Base-by-base conservation (phyloP, 2,329 filamentous ascomycete genomes). In the Fusarium nanum region DNA sequence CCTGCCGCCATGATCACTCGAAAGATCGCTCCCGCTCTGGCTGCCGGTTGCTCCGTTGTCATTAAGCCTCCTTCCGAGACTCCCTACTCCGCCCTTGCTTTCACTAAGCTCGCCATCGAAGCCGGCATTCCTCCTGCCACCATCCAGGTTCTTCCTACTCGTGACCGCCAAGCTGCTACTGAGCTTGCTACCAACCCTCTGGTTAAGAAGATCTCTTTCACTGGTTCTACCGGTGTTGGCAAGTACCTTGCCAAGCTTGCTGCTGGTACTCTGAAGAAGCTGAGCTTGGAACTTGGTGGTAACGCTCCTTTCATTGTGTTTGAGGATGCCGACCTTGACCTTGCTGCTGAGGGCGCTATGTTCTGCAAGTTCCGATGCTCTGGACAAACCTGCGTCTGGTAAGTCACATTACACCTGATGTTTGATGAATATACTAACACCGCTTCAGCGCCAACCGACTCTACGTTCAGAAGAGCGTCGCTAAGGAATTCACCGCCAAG, bases 31-130 rank as follows among this genome's bases (percentile, higher is more conserved):
- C 81, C 88, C 6, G 88, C 87, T 4, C 81, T 93, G 40, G 91
- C 91, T n/a, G 91, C 91, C 27, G 91, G 91, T 41, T 93, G 91
- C 79, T 92, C 91, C 3, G 92, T 94, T 87, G 84, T 94, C 25
- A 85, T 88, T 28, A 93, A 93, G 81, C 89, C 91, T 5, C 90
- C 88, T 11, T 90, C 90, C 5, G 91, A 93, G 79, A 94, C 92
- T 5, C 92, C 92, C 1, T 88, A 92, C 76, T 93, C 91, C 40
- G 87, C 90, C 5, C 88, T 93, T 28, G 90, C 90, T 3, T 82
- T 94, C 20, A 90, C 89, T 5, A 87, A 91, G 75, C 86, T 94
- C 30, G 90, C 89, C 1, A 82, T 87, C 60, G 86, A 91, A 41
- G 93, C 93, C 1, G 93, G 93, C 2, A 91, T 94, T 46, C 92